Conservation (phyloP, 2,329 filamentous ascomycete species). For the Diaporthe destruens region DNA sequence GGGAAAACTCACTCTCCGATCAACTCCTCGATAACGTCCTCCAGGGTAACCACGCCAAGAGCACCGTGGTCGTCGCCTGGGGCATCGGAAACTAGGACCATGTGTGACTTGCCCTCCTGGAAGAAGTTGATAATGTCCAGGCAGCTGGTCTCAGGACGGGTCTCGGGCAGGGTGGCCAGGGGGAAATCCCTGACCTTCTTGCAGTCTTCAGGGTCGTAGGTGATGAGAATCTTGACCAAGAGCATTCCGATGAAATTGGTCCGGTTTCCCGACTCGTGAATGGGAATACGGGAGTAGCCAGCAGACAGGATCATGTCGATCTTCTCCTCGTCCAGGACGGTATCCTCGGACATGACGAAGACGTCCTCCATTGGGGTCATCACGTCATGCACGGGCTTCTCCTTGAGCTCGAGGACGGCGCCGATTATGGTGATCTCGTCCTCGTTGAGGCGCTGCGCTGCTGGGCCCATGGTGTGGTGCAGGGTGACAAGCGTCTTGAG, state of each 20-base stretch:
- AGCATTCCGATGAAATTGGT: slow-evolving; percentile 97
- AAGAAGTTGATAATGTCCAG: slow-evolving; percentile 99
- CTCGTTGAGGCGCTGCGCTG: slow-evolving; percentile 90
- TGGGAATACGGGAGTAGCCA: slow-evolving; percentile 95
- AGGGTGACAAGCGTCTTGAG: slow-evolving; percentile 96
- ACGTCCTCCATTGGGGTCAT: slow-evolving; percentile 99
- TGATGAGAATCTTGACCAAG: slow-evolving; percentile 97
- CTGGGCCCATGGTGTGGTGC: slow-evolving; percentile 90
- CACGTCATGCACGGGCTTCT: slow-evolving; percentile 92
- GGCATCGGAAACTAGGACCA: slow-evolving; percentile 92
- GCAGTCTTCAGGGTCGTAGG: slow-evolving; percentile 95
- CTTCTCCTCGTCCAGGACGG: slow-evolving; percentile 89
- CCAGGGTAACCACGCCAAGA: slow-evolving; percentile 92
- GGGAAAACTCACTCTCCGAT: slow-evolving; percentile 86
- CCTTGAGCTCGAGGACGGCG: slow-evolving; percentile 94
- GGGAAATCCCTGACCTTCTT: slow-evolving; percentile 91
- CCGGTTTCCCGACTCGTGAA: slow-evolving; percentile 85
- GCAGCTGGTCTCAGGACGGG: slow-evolving; percentile 93
- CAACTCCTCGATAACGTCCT: slow-evolving; percentile 98
- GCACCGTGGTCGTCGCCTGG: slow-evolving; percentile 94
- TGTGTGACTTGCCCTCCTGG: slow-evolving; percentile 98
- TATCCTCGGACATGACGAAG: slow-evolving; percentile 96
- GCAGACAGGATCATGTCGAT: slow-evolving; percentile 95
- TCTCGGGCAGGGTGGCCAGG: slow-evolving; percentile 93
- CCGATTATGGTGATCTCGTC: slow-evolving; percentile 99